Evolutionary conservation across 768 basidiomycete genomes (phyloP), one percentile per base, ranked within the genome.

Genomic region (Dentipellis fragilis): DNA sequence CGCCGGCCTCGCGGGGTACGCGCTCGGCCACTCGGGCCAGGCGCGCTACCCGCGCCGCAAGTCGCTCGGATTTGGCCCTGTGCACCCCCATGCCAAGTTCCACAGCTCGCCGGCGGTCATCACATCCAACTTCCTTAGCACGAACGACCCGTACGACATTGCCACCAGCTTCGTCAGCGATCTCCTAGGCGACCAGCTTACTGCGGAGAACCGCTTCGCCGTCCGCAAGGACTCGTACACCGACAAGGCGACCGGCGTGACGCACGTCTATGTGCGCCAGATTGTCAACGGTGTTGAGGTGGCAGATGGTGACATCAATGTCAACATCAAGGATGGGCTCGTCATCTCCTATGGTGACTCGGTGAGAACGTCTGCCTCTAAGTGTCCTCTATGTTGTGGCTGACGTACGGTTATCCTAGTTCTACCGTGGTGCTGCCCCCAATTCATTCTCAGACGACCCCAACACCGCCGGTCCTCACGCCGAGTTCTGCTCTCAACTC

Each of bases 311-410:
- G 87, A 96, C 69, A 81, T 96, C 74, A 97, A 97, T 68, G 71
- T 99, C 66, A 96, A 97, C 73, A 75, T 97, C 69, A 85, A 85
- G 70, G 80, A 88, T 54, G 93, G 91, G 46, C 71, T 78, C 62
- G 79, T 98, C 17, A 65, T 97, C 49, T 93, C 91, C 1, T 91
- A 85, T 63, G 93, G 93, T 47, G 87, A 86, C 66, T 93, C 91
- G 60, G 89, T 91, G 62, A 58, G 85, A 0, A 42, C 47, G 22
- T 22, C 29, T 22, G 54, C 39, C 3, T 54, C 36, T 45, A 36
- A 19, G 40, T 50, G 37, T 38, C 10, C 50, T n/a, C 4, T 10
- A 40, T 19, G 1, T 19, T 17, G 12, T 17, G 9, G 22, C 16
- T 45, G 16, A 37, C n/a, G 11, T 36, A 36, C 56, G 23, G 48